Evolutionary conservation across 768 basidiomycete species (phyloP).

Genomic region (Boletus sp.): DNA sequence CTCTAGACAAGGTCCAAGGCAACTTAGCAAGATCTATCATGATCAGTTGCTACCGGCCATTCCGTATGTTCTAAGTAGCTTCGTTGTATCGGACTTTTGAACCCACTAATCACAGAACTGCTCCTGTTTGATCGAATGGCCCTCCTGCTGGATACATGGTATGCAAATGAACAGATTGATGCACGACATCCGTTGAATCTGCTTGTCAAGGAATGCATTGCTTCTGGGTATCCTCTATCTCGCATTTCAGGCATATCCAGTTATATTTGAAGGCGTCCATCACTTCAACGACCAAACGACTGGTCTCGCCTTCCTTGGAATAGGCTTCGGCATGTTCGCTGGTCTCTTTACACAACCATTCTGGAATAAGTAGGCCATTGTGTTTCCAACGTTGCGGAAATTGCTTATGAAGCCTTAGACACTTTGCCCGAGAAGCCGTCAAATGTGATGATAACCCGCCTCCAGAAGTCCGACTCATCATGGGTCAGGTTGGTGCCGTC

Average conservation of each 20-base stretch:
- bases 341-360: conserved; percentile 42
- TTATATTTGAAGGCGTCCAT: conserved; percentile 49
- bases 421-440: conserved; percentile 36
- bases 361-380: conserved; percentile 38
- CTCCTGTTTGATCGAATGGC: conserved; percentile 74
- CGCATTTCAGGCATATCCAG: conserved; percentile 56
- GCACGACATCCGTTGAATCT: not conserved
- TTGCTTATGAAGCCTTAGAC: conserved; percentile 26
- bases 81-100: not conserved
- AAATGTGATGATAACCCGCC: conserved; percentile 49
- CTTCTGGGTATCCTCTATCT: conserved; percentile 48
- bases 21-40: conserved; percentile 47
- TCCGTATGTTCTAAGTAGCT: conserved; percentile 47
- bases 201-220: conserved; percentile 35
- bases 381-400: not conserved
- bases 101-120: conserved; percentile 43
- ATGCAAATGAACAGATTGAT: conserved; percentile 14
- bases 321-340: conserved; percentile 46
- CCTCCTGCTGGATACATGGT: conserved; percentile 70
- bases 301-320: conserved; percentile 50
- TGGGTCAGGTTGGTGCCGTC: conserved; percentile 68
- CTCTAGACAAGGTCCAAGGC: conserved; percentile 51
- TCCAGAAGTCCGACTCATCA: conserved; percentile 62
- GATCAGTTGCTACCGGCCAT: conserved; percentile 67
- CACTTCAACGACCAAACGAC: conserved; percentile 52